Percentiles rank a stretch among this genome's conserved stretches.
phyloP scores from a whole-genome alignment of 1,139 yeast genomes.

The Nakaseomyces sp. region DNA sequence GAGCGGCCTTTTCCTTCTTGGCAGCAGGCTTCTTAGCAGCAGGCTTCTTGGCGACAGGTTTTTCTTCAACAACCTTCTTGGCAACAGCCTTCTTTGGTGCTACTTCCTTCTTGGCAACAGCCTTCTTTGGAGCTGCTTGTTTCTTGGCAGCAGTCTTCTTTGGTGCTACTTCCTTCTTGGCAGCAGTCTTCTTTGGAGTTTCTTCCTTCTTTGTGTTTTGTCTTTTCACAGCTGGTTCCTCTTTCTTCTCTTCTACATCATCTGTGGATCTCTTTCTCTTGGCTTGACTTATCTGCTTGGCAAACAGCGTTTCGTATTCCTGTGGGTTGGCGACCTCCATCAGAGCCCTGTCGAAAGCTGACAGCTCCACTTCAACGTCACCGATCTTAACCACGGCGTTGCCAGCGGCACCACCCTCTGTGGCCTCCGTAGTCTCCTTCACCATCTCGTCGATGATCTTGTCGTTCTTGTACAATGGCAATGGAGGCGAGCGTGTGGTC shows the following conservation, averaged over 20 bases:
- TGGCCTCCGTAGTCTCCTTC: slow-evolving; percentile 24
- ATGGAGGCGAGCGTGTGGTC: slow-evolving; percentile 64
- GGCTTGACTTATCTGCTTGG: slow-evolving; percentile 33
- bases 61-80: background rate
- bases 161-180: background rate
- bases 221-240: slow-evolving; percentile 20
- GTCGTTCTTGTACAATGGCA: slow-evolving; percentile 71
- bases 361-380: slow-evolving; percentile 38
- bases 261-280: slow-evolving; percentile 26
- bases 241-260: slow-evolving; percentile 14
- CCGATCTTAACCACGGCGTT: slow-evolving; percentile 34
- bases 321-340: slow-evolving; percentile 71
- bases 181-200: background rate
- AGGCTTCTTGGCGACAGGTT: background rate
- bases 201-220: slow-evolving; percentile 13
- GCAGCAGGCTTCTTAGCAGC: slow-evolving; percentile 1
- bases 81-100: background rate
- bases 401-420: slow-evolving; percentile 29
- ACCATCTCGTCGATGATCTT: slow-evolving; percentile 44
- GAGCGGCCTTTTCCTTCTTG: slow-evolving; percentile 1
- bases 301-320: slow-evolving; percentile 37
- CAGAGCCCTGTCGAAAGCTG: slow-evolving; percentile 66
- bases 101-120: background rate
- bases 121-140: background rate
- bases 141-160: slow-evolving; percentile 2